Base-by-base conservation (phyloP, 306 rosid species). In the Prunus fruticosa region DNA sequence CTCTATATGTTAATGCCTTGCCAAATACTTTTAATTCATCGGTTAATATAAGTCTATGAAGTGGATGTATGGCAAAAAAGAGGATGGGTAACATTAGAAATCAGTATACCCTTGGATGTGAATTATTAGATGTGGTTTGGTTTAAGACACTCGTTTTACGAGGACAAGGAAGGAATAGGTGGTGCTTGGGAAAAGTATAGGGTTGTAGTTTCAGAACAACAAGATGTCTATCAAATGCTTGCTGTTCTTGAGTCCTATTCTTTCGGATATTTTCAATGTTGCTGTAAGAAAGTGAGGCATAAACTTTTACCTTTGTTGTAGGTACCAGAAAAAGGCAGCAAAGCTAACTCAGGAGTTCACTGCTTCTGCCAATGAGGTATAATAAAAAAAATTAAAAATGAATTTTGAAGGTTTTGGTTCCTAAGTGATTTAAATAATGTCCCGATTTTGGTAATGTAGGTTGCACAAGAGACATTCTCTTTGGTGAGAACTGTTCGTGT, bases 271-370 rank as follows among this genome's bases (percentile, higher is more conserved):
- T 14, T 13, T 20, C 57, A 5, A 30, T 11, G n/a, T 75, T 69
- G 25, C 23, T 57, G 45, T 64, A 47, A 19, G 54, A 43, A 8
- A 11, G 4, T 23, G 66, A n/a, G 76, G 72, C 65, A 5, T 62
- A 8, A 69, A 76, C 16, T 72, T 61, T 41, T 77, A 63, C 25
- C 79, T 68, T 78, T 72, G 79, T 52, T 72, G 64, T 81, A 95
- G 97, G 82, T 95, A 92, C 84, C 98, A 95, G 86, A 92, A 95
- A 81, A 92, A 87, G 85, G 92, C 95, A 72, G 97, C 97, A 77
- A 89, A 86, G 83, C 77, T 89, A 79, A 77, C 82, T 84, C 98
- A 95, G 79, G 97, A 95, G 85, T 85, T 83, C 82, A 88, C 96
- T 82, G 97, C 98, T 82, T 90, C 96, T 80, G 94, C 97, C 73